Evolutionary conservation across 768 basidiomycete genomes (phyloP).

Genomic region (Psilocybe tampanensis): DNA sequence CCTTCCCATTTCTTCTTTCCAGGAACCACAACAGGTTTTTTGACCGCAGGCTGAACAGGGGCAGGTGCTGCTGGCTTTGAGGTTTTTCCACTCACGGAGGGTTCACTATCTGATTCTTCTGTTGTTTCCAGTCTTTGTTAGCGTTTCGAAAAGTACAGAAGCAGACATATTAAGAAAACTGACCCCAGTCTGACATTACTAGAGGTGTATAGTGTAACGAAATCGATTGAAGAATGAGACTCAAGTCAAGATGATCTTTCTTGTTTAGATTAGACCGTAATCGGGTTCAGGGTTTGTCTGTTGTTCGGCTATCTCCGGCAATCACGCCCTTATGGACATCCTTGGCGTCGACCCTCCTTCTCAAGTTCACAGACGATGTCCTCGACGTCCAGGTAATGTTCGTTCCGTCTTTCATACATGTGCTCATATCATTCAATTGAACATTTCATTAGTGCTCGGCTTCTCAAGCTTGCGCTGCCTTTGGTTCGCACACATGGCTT

Average conservation of each 20-base stretch:
- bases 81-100: slow-evolving; percentile 26
- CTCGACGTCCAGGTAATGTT: slow-evolving; percentile 17
- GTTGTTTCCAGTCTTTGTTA: slow-evolving; percentile 8
- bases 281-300: slow-evolving; percentile 30
- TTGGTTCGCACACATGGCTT: slow-evolving; percentile 72
- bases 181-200: slow-evolving; percentile 20
- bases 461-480: slow-evolving; percentile 65
- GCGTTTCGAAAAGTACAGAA: slow-evolving; percentile 10
- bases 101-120: slow-evolving; percentile 45
- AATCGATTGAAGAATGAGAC: slow-evolving; percentile 2
- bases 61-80: slow-evolving; percentile 18
- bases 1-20: slow-evolving; percentile 80
- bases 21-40: slow-evolving; percentile 18
- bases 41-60: slow-evolving; percentile 16
- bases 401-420: background rate
- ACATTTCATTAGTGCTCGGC: slow-evolving; percentile 28
- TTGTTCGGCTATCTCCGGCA: slow-evolving; percentile 23
- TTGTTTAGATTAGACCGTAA: slow-evolving; percentile 21
- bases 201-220: background rate
- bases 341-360: background rate
- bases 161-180: slow-evolving; percentile 11
- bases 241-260: slow-evolving; percentile 7
- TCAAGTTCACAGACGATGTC: slow-evolving; percentile 10
- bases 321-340: slow-evolving; percentile 10
- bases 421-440: background rate